Base-by-base conservation (phyloP, 2,329 filamentous ascomycete genomes). In the Chaetomium sp. region DNA sequence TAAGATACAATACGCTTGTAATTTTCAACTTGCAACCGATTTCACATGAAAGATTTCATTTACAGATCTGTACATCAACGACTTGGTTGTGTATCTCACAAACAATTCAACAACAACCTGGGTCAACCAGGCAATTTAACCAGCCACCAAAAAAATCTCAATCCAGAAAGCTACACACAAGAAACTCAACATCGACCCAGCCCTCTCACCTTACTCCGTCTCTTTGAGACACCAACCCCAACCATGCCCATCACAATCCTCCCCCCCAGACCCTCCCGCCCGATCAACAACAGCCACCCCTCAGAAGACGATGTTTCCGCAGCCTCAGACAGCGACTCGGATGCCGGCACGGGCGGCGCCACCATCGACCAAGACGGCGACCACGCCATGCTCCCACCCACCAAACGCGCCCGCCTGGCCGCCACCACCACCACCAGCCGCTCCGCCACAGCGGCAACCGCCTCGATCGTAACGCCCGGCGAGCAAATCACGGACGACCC, bases 401-500 rank as follows among this genome's bases (percentile, higher is more conserved):
- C 38, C 38, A 59, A 55, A 55, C 45, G 38, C 29, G 13, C 35
- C 60, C 35, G 45, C 38, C 42, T 55, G 35, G 29, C 47, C 51
- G 60, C 47, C 25, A 19, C 27, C 42, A 49, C 38, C 31, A 38
- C 21, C 38, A 21, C 21, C 27, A 29, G 27, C 27, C 27, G 27
- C 27, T n/a, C n/a, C 27, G 27, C 27, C 27, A 6, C 21, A 29
- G 47, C 21, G 31, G 33, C 35, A n/a, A 7, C 56, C 13, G 1
- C 4, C 72, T 79, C 83, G 42, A 90, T 97, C 70, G 89, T 97
- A 70, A 97, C 93, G 0, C 94, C 94, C 0, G 95, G 94, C 73
- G 91, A 96, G 75, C 80, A 90, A 66, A 91, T 98, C 71, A 97
- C 94, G 12, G 86, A 89, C 69, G 93, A 97, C 77, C 85, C 92